A percentile compares a stretch with the other conserved stretches of the same genome.
These are phyloP conservation scores for Phlegmacium glaucopus DNA, from an alignment of 768 basidiomycete genomes.

Conservation along the genomic window DNA sequence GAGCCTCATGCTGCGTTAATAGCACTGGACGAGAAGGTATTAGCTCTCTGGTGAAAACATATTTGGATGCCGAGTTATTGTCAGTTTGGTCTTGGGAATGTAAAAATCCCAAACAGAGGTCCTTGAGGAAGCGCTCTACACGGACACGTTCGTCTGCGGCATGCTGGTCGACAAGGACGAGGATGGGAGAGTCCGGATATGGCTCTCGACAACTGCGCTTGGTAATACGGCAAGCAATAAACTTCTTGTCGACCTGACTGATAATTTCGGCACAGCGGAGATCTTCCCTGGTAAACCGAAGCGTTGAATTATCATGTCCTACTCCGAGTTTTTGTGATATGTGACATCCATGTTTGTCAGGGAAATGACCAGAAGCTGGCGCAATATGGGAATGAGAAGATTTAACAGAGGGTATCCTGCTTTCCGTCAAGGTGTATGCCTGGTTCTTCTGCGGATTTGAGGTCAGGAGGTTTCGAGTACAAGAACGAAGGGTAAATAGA, in stretches of 20 bases:
- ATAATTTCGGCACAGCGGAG: slow-evolving; percentile 60
- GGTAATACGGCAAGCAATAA: slow-evolving; percentile 68
- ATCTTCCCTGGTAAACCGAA: slow-evolving; percentile 36
- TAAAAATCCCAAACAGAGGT: slow-evolving; percentile 71
- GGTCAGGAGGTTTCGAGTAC: slow-evolving; percentile 9
- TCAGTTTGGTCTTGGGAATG: slow-evolving; percentile 29
- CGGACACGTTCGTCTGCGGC: slow-evolving; percentile 96
- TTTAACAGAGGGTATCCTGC: slow-evolving; percentile 38
- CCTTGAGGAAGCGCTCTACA: slow-evolving; percentile 77
- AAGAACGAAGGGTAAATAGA: slow-evolving; percentile 21
- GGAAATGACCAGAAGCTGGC: slow-evolving; percentile 3
- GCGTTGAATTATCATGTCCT: slow-evolving; percentile 11
- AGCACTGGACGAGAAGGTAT: slow-evolving; percentile 58
- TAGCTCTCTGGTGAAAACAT: slow-evolving; percentile 34
- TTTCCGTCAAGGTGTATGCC: slow-evolving; percentile 48
- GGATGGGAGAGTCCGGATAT: slow-evolving; percentile 21
- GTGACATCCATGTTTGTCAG: slow-evolving; percentile 12
- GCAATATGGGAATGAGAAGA: slow-evolving; percentile 14
- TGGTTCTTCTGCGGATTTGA: slow-evolving; percentile 45
- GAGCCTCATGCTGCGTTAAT: slow-evolving; percentile 63
- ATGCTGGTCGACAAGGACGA: slow-evolving; percentile 93
- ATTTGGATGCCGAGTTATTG: slow-evolving; percentile 28
- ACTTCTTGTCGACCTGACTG: slow-evolving; percentile 88
- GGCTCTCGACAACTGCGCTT: slow-evolving; percentile 5
- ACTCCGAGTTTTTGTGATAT: slow-evolving; percentile 7